Conservation (phyloP, 2,329 filamentous ascomycete species). For the Diplocarpon mali region DNA sequence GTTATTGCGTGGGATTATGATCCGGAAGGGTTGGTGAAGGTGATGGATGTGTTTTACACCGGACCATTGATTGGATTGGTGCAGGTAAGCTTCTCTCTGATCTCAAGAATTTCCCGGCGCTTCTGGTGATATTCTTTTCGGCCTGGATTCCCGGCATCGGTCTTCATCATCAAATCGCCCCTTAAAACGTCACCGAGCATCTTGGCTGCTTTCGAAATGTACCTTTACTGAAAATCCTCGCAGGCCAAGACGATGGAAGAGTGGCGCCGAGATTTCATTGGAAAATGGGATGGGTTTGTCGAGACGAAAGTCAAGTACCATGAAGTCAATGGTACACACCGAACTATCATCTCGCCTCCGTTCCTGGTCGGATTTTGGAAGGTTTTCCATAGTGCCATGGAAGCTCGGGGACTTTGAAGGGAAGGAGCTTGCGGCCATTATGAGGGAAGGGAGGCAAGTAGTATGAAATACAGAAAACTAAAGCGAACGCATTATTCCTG, state of each 20-base stretch:
- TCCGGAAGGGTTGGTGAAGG: constrained; percentile 28
- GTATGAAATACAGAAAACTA: too few relatives aligned
- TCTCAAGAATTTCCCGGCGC: too few relatives aligned
- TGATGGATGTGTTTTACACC: constrained; percentile 34
- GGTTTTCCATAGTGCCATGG: constrained; percentile 19
- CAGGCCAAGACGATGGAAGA: constrained; percentile 20
- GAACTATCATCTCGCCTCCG: constrained; percentile 31
- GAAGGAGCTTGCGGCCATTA: too few relatives aligned
- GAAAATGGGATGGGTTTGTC: constrained; percentile 30
- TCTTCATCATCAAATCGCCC: too few relatives aligned
- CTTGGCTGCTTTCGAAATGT: background rate
- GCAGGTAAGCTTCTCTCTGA: background rate
- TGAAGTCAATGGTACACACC: constrained; percentile 30
- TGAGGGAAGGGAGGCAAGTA: too few relatives aligned
- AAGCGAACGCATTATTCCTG: too few relatives aligned
- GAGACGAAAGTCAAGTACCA: constrained; percentile 23
- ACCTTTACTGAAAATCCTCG: background rate
- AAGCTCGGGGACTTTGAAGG: constrained; percentile 11
- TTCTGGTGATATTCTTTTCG: too few relatives aligned
- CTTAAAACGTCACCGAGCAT: background rate
- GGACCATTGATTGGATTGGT: constrained; percentile 21
- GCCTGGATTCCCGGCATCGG: too few relatives aligned
- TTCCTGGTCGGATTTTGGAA: constrained; percentile 28
- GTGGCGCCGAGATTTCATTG: constrained; percentile 26
- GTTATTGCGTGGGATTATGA: constrained; percentile 33